Evolutionary conservation across 2,329 filamentous ascomycete species (phyloP).

Genomic region (Arthrobotrys pseudoclavata): DNA sequence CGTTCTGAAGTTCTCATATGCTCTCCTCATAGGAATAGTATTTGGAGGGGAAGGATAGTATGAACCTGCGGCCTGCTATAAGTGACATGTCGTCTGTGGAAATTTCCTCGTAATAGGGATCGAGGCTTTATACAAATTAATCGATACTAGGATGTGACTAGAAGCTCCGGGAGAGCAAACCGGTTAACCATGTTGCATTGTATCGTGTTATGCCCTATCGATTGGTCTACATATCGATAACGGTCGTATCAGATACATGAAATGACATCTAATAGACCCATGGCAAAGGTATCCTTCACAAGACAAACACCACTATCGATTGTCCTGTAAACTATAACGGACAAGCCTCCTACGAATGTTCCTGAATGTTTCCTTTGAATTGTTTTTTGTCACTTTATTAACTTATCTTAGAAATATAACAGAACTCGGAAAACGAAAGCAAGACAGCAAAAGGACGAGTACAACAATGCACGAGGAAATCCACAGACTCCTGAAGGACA

Average conservation of each 20-base stretch:
- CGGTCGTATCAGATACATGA: not conserved
- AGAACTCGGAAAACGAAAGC: conserved; percentile 34
- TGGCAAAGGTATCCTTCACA: not conserved
- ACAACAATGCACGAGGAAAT: conserved; percentile 34
- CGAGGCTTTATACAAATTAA: not conserved
- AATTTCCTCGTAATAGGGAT: not conserved
- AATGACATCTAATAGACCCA: not conserved
- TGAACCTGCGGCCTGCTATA: no score
- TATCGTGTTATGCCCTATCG: not conserved
- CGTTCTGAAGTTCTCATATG: not conserved
- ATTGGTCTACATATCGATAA: not conserved
- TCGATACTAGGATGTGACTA: not conserved
- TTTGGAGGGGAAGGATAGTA: no score
- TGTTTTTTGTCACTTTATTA: conserved; percentile 51
- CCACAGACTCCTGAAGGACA: conserved; percentile 54
- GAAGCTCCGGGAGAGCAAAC: not conserved
- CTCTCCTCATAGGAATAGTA: no score
- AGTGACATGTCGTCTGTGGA: not conserved
- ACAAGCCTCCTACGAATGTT: not conserved
- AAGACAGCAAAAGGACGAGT: conserved; percentile 25
- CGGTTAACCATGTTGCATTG: not conserved
- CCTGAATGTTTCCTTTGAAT: conserved; percentile 35
- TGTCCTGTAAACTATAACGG: not conserved
- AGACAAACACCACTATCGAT: not conserved
- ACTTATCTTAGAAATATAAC: conserved; percentile 53